A percentile compares a stretch with the other conserved stretches of the same genome.
Conservation (phyloP, 2,329 filamentous ascomycete genomes). For the Aspergillus phoenicis region DNA sequence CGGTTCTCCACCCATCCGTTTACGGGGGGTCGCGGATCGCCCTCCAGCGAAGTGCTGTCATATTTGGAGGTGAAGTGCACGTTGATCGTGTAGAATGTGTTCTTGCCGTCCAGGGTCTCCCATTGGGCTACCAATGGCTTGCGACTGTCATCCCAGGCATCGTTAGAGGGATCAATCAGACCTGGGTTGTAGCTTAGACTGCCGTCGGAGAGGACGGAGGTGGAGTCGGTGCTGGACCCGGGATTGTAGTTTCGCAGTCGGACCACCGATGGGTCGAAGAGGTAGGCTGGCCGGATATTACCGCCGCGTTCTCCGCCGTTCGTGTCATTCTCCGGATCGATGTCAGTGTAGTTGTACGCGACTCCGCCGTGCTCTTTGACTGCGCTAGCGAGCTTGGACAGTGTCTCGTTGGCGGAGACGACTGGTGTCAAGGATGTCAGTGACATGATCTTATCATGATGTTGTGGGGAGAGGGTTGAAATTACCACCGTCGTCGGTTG, state of each 20-base stretch:
- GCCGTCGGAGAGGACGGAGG: constrained; percentile 60
- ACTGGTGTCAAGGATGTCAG: constrained; percentile 23
- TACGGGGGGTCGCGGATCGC: constrained; percentile 66
- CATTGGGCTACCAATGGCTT: constrained; percentile 70
- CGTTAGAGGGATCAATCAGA: constrained; percentile 64
- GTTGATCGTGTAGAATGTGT: constrained; percentile 70
- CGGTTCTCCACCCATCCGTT: constrained; percentile 65
- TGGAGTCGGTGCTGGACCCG: constrained; percentile 58
- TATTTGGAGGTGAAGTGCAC: constrained; percentile 70
- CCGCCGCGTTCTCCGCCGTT: constrained; percentile 70
- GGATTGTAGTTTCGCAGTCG: constrained; percentile 62
- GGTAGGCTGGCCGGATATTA: constrained; percentile 71
- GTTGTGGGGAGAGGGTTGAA: background rate
- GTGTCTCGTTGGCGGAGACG: constrained; percentile 61
- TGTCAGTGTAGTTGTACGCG: constrained; percentile 61
- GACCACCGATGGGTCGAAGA: constrained; percentile 65
- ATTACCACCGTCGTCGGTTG: constrained; percentile 60
- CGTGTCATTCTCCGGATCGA: constrained; percentile 60
- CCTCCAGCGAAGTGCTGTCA: constrained; percentile 65
- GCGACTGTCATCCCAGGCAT: constrained; percentile 62
- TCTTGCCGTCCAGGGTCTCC: constrained; percentile 58
- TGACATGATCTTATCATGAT: background rate
- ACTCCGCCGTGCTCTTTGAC: constrained; percentile 55
- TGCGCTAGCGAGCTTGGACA: constrained; percentile 57
- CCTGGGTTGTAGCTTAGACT: constrained; percentile 70